Evolutionary conservation across 2,329 filamentous ascomycete genomes (phyloP), one percentile per base, ranked within the genome.

Genomic region (Eutypa lata): DNA sequence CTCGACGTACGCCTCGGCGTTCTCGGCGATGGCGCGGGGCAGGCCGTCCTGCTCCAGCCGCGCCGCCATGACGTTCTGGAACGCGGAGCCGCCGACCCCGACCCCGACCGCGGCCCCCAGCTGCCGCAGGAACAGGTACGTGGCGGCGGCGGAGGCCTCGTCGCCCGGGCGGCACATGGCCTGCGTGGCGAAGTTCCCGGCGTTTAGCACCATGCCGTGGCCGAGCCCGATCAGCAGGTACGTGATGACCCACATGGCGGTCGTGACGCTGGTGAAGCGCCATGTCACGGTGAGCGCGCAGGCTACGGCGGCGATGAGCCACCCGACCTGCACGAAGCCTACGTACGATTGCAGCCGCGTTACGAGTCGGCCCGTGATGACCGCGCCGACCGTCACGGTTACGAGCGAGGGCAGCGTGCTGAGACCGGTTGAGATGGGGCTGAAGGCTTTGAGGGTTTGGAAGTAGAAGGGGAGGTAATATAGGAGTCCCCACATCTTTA

Each of bases 401-500:
- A 60, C 46, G 13, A 53, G 55, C 5, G 52, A 50, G 2, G 58
- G 59, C 35, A 64, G 53, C 3, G 61, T 49, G 26, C 56, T 44
- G 5, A 63, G n/a, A n/a, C 58, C 55, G 6, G 59, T 54, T 2
- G 51, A 13, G 16, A 59, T 46, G 3, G 53, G 51, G 1, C 33
- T 54, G 48, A 53, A 62, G 7, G 46, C 44, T 35, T 58, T 56
- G 16, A 64, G 55, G 7, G 56, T 51, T 31, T 56, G 49, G 47
- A 62, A 64, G 48, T 61, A 64, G 4, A 59, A 51, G 2, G 61
- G 49, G 16, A 59, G 19, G 38, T 55, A 58, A 24, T 57, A 60
- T 1, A 57, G n/a, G 10, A 40, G n/a, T 14, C 37, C 37, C 37
- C 37, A 40, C 37, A 40, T 40, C 37, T 40, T 8, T 8, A 14